Base-by-base conservation (phyloP, 768 basidiomycete species). In the Coprinopsis strossmayeri region DNA sequence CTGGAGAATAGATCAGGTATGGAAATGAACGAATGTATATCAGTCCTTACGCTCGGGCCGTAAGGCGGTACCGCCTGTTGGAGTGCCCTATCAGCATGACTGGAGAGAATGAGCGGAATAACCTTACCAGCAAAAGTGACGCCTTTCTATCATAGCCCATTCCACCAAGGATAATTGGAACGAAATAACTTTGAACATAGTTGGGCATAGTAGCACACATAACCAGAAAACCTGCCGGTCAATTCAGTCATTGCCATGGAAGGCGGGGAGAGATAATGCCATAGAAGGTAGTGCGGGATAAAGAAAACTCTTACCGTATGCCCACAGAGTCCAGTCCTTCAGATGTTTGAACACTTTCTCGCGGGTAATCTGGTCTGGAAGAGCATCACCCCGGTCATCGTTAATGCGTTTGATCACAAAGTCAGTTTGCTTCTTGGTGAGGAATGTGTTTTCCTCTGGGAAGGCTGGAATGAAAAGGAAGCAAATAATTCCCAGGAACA, bases 131-230 rank as follows among this genome's bases (percentile, higher is more conserved):
- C n/a, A 45, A 13, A n/a, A 45, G 56, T 11, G 69, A 51, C 15
- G 57, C 54, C 2, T 64, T 61, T 30, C 47, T 51, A 20, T 61
- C 59, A 69, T 69, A 76, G 2, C 76, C 76, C 67, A 77, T 68
- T 25, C 68, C 68, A 38, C 60, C 66, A 27, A 77, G 59, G 49
- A 77, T 75, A 35, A 72, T 68, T 2, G 73, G 67, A 41, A 73
- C 63, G 57, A 76, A 77, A 58, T 71, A 74, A 20, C 69, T 67
- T 51, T 70, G 65, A 5, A 69, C 67, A 55, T 68, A 75, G 26
- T 68, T 67, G 13, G 72, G 73, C 57, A 75, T 61, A n/a, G 67
- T 64, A 39, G 64, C 60, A 55, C 70, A 73, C 57, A 70, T 57
- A 54, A 74, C 71, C 66, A 75, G 72, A 10, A 68, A 43, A 61